Base-by-base conservation (phyloP, 2,329 filamentous ascomycete genomes). In the Phyllosticta citrichinensis region DNA sequence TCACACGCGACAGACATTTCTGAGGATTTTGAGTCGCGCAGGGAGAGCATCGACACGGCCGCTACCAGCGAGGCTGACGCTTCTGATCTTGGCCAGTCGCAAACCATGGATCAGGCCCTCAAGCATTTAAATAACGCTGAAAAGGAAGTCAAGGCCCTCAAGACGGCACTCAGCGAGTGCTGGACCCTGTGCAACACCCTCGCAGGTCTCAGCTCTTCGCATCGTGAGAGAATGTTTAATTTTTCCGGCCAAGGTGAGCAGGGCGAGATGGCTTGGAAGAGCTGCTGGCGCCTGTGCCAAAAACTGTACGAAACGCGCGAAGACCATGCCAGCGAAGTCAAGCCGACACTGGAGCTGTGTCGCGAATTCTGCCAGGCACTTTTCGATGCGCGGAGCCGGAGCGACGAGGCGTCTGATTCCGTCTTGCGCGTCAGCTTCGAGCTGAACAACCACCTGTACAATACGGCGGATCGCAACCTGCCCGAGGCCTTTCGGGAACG, bases 141-240 rank as follows among this genome's bases (percentile, higher is more conserved):
- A 60, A 78, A 80, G 57, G 87, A 91, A 67, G 78, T 89, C 24
- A 77, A 75, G 25, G 87, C 87, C 8, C 77, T 96, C n/a, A 84
- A 84, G 64, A 84, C 84, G 30, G 90, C 91, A 2, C 79, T 97
- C 17, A 84, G 88, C 64, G 90, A 96, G 76, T 96, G 91, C 74
- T 97, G 92, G 92, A 95, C 87, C 0, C 77, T 97, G 14, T 97
- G 92, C 77, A 97, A 96, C 70, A 96, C 91, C 0, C 78, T 97
- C 33, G 90, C 91, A 22, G 89, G 83, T 65, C 80, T 96, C 19
- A 96, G 91, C 72, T 92, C 89, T 19, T 88, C 87, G 65, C 89
- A 96, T 69, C 85, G 91, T 27, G 83, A 90, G 66, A 82, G 89
- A 20, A 86, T 91, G 33, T 93, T 94, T 73, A 86, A 84, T 71